Evolutionary conservation across 2,329 filamentous ascomycete genomes (phyloP).

Genomic region (Trematosphaeria pertusa): DNA sequence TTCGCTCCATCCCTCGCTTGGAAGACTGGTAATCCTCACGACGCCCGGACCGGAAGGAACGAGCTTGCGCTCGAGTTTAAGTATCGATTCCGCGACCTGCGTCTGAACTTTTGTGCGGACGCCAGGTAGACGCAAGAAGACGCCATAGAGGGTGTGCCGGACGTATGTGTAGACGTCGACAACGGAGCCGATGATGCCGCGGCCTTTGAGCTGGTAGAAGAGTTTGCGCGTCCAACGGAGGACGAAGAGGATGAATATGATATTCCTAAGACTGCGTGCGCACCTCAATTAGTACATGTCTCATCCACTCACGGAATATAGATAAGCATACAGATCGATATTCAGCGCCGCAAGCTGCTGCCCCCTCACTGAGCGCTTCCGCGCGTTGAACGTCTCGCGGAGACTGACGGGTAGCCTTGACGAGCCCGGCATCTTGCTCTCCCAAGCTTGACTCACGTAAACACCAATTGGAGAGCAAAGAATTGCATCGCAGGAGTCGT

Average conservation of each 20-base stretch:
- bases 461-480: slow-evolving; percentile 4
- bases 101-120: slow-evolving; percentile 85
- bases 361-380: slow-evolving; percentile 62
- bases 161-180: slow-evolving; percentile 75
- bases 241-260: slow-evolving; percentile 88
- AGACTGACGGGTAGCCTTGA: slow-evolving; percentile 75
- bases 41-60: slow-evolving; percentile 75
- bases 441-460: not conserved
- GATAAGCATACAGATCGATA: slow-evolving; percentile 67
- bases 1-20: slow-evolving; percentile 80
- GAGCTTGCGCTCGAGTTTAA: slow-evolving; percentile 83
- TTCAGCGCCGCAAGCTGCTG: slow-evolving; percentile 65
- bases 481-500: slow-evolving; percentile 10
- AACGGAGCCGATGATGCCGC: slow-evolving; percentile 81
- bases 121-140: slow-evolving; percentile 85
- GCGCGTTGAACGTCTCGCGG: slow-evolving; percentile 70
- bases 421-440: slow-evolving; percentile 57
- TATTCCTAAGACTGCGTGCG: slow-evolving; percentile 73
- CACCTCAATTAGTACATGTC: not conserved
- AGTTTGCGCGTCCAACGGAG: slow-evolving; percentile 81
- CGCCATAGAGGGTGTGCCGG: slow-evolving; percentile 78
- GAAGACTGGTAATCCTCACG: slow-evolving; percentile 76
- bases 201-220: slow-evolving; percentile 85
- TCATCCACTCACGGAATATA: not conserved
- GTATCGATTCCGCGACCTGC: slow-evolving; percentile 80